Conservation (phyloP, 2,329 filamentous ascomycete genomes). For the Leptographium flavum region DNA sequence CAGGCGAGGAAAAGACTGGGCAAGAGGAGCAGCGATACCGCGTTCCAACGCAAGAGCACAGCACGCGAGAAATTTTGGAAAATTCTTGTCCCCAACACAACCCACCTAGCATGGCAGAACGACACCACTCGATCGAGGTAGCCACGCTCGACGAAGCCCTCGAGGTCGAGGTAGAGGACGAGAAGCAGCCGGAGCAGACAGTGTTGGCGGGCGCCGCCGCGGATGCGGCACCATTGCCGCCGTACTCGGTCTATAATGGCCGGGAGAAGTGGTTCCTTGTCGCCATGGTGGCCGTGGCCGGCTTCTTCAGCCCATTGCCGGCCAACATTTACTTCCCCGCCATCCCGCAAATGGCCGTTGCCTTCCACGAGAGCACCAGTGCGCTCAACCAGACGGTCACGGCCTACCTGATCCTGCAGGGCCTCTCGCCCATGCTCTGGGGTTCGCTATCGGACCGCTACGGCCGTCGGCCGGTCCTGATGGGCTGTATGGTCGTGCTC, state of each 20-base stretch:
- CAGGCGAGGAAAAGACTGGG: too few relatives aligned
- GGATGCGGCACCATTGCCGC: not conserved
- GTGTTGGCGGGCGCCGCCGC: too few relatives aligned
- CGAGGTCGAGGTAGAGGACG: too few relatives aligned
- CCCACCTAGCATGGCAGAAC: too few relatives aligned
- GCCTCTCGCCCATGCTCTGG: conserved; percentile 20
- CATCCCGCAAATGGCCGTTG: conserved; percentile 15
- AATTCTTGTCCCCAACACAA: too few relatives aligned
- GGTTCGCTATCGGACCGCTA: conserved; percentile 20
- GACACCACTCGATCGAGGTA: too few relatives aligned
- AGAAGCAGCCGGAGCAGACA: not conserved
- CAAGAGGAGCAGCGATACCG: too few relatives aligned
- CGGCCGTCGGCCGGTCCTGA: conserved; percentile 17
- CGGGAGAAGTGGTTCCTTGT: conserved; percentile 16
- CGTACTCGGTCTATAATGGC: conserved; percentile 14
- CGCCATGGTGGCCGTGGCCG: conserved; percentile 15
- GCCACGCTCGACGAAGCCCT: too few relatives aligned
- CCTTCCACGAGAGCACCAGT: conserved; percentile 17
- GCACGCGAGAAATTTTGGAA: too few relatives aligned
- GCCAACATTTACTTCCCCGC: conserved; percentile 22
- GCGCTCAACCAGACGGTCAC: conserved; percentile 20
- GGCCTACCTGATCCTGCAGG: conserved; percentile 19
- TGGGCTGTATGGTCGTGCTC: conserved; percentile 17
- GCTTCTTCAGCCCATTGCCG: conserved; percentile 17
- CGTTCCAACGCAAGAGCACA: too few relatives aligned